These are phyloP conservation scores for Viola pubescens DNA, from an alignment of 441 rosid species.

Conservation along the genomic window DNA sequence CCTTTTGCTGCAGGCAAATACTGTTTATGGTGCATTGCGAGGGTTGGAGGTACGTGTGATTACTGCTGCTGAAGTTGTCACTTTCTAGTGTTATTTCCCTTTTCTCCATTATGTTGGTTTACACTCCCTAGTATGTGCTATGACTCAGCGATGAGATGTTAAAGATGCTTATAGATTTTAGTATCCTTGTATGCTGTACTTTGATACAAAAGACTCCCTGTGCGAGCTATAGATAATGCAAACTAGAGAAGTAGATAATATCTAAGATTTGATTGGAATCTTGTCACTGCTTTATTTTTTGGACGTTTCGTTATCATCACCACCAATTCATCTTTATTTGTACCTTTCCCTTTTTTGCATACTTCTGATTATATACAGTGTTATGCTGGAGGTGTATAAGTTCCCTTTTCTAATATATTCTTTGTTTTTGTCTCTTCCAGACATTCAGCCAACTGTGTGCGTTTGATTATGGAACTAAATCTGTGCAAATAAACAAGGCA, in stretches of 20 bases:
- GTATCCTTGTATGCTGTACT: no score
- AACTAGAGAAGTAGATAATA: no score
- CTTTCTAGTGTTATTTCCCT: not conserved
- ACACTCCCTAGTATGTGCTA: not conserved
- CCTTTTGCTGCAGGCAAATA: constrained; percentile 57
- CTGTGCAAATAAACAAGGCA: constrained; percentile 60
- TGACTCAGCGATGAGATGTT: no score
- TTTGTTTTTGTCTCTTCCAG: constrained; percentile 37
- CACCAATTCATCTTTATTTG: not conserved
- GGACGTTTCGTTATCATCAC: not conserved
- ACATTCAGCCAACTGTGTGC: constrained; percentile 88
- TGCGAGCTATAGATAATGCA: no score
- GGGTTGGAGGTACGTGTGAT: constrained; percentile 71
- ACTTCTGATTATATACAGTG: not conserved
- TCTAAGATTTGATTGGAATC: not conserved
- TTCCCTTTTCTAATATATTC: constrained; percentile 5
- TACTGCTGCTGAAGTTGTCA: not conserved
- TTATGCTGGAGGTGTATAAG: not conserved
- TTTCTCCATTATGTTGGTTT: not conserved
- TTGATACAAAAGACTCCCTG: no score
- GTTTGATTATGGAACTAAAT: constrained; percentile 60
- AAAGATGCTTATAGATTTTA: no score
- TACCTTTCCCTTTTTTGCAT: not conserved
- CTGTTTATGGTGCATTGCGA: constrained; percentile 75
- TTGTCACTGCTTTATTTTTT: not conserved